Percentiles rank a stretch among this genome's conserved stretches.
These are phyloP conservation scores for Backusella australiensis DNA, from an alignment of 192 early-diverging fungal species.

Conservation along the genomic window DNA sequence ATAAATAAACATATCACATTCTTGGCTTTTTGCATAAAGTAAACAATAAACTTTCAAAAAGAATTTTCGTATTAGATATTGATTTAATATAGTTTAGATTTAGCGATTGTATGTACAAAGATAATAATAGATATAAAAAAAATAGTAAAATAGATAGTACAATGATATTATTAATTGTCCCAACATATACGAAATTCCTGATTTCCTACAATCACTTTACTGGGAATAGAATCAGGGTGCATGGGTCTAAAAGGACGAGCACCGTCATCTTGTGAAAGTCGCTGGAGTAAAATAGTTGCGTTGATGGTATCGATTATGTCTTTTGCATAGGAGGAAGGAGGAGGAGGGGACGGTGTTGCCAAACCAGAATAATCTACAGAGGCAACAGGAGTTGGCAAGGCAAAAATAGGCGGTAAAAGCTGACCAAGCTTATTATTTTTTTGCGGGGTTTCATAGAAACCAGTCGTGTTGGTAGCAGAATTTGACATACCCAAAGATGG, in stretches of 20 bases:
- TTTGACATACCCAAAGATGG: background rate
- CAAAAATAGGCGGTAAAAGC: background rate
- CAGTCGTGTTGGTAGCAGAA: background rate
- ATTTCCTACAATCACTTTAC: constrained; percentile 23
- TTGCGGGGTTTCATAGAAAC: background rate
- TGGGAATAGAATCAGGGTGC: constrained; percentile 18
- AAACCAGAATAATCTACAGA: background rate
- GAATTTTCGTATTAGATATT: background rate
- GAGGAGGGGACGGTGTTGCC: background rate
- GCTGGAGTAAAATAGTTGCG: constrained; percentile 37
- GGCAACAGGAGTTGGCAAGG: background rate
- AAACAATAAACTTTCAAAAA: background rate
- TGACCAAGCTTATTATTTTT: background rate
- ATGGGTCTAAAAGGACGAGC: constrained; percentile 34
- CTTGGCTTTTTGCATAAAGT: background rate
- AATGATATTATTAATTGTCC: constrained; percentile 10
- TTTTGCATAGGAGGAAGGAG: constrained; percentile 5
- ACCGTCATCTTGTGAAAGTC: constrained; percentile 50
- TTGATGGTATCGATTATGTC: constrained; percentile 33
- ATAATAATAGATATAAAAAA: background rate
- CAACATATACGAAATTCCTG: constrained; percentile 24
- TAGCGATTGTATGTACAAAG: background rate
- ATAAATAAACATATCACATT: background rate
- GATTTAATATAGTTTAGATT: background rate
- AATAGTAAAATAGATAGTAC: background rate